Evolutionary conservation across 495 filamentous ascomycete genomes (phyloP).

Genomic region (Talaromyces adpressus): DNA sequence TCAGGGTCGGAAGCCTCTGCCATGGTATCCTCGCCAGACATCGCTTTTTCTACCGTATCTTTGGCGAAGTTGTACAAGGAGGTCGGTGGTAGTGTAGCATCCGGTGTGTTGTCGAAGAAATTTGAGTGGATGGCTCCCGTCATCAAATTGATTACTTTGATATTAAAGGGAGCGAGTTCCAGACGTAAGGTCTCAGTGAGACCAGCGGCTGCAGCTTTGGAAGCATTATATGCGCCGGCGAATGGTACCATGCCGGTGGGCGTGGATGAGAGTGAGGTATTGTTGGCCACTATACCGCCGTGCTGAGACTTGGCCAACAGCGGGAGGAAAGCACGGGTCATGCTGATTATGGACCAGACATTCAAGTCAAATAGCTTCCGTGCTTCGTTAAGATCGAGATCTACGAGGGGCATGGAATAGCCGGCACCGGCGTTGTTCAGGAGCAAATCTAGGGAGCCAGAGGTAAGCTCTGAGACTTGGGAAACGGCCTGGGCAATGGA

Average conservation of each 20-base stretch:
- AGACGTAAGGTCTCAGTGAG: slow-evolving; percentile 23
- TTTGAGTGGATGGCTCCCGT: slow-evolving; percentile 17
- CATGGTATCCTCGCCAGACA: slow-evolving; percentile 7
- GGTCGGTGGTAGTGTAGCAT: slow-evolving; percentile 7
- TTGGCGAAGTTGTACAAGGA: slow-evolving; percentile 21
- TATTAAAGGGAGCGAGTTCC: slow-evolving; percentile 24
- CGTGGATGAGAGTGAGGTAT: slow-evolving; percentile 13
- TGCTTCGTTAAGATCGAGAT: slow-evolving; percentile 24
- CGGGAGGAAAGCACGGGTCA: slow-evolving; percentile 33
- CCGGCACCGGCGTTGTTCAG: slow-evolving; percentile 37
- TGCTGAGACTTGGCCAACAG: slow-evolving; percentile 28
- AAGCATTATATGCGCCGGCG: slow-evolving; percentile 18
- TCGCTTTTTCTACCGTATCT: not conserved
- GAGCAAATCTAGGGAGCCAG: slow-evolving; percentile 26
- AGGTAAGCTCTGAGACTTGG: slow-evolving; percentile 7
- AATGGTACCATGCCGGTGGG: slow-evolving; percentile 14
- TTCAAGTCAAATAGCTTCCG: slow-evolving; percentile 38
- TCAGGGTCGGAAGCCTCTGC: slow-evolving; percentile 16
- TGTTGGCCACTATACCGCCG: slow-evolving; percentile 19
- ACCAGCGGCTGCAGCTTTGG: slow-evolving; percentile 20
- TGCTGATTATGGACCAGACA: slow-evolving; percentile 25
- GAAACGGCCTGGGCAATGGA: slow-evolving; percentile 18
- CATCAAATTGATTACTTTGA: slow-evolving; percentile 20
- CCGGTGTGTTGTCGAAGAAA: slow-evolving; percentile 13
- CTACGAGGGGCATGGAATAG: slow-evolving; percentile 24